phyloP scores from a whole-genome alignment of 2,329 filamentous ascomycete genomes.

The Ophiostoma populinum region DNA sequence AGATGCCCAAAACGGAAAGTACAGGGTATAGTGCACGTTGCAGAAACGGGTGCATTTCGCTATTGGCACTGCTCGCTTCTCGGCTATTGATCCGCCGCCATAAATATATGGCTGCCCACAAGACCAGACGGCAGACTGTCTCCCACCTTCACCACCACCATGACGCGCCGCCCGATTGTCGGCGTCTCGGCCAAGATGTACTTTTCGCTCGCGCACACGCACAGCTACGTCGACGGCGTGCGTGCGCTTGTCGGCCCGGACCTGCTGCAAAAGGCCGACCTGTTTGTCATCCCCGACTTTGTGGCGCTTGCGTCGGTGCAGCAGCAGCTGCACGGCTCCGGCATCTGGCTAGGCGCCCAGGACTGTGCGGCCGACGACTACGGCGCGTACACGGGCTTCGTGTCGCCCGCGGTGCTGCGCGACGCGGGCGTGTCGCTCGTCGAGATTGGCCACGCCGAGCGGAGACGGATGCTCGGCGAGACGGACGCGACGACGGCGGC shows the following conservation, averaged over 20 bases:
- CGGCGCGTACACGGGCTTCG: conserved; percentile 63
- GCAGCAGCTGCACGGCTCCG: conserved; percentile 24
- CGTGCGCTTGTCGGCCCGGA: conserved; percentile 21
- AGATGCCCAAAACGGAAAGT: no score
- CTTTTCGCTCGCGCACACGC: conserved; percentile 50
- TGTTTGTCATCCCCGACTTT: conserved; percentile 68
- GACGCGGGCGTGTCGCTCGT: conserved; percentile 56
- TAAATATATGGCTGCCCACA: no score
- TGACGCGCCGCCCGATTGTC: conserved; percentile 40
- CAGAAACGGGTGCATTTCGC: no score
- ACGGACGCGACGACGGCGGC: conserved; percentile 48
- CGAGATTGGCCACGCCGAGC: conserved; percentile 68
- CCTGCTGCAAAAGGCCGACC: conserved; percentile 33
- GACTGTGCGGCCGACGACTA: conserved; percentile 52
- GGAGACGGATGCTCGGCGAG: conserved; percentile 54
- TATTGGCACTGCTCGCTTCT: no score
- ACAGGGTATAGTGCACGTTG: no score
- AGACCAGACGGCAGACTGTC: no score
- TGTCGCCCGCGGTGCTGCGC: conserved; percentile 49
- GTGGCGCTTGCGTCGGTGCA: conserved; percentile 42
- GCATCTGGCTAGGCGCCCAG: conserved; percentile 55
- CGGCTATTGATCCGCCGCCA: no score
- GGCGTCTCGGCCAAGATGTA: conserved; percentile 69
- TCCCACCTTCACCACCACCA: background rate
- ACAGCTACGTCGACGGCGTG: conserved; percentile 34